Base-by-base conservation (phyloP, 2,329 filamentous ascomycete genomes). In the Fusarium staphyleae region DNA sequence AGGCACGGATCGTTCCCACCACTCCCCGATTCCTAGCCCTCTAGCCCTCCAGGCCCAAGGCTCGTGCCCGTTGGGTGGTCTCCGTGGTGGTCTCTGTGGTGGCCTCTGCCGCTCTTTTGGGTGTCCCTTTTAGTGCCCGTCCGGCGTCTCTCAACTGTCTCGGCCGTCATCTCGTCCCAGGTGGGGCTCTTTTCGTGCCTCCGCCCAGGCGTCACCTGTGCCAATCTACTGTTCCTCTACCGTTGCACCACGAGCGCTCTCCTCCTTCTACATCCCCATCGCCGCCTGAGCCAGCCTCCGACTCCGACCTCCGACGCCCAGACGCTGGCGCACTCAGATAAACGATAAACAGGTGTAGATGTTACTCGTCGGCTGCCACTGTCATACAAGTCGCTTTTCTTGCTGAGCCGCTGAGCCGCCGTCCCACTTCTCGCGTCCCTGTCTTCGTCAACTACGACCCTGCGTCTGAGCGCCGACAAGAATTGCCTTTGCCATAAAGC, bases 81-180 rank as follows among this genome's bases (percentile, higher is more conserved):
- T 64, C 42, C 53, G 45, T 63, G 56, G 55, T 56, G 47, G 52
- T 46, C 49, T 10, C 8, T 29, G 28, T 29, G 28, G 28, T 29
- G 28, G 28, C 28, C 28, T 29, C 28, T 29, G 19, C 19, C 19
- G 54, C 54, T 52, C 49, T 57, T 55, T 55, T 57, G 56, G 52
- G 53, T 62, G 55, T 51, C 53, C 52, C 53, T 62, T 57, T 45
- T 39, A 52, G 50, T 59, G 52, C 54, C 60, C 55, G 49, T 61
- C 57, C 47, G 39, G 57, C 53, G 46, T 56, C 58, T 59, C 47
- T 67, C 55, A 54, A 53, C 65, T 69, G 68, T 67, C 66, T 70
- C 66, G 61, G 58, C 68, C 68, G 58, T 66, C 69, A 69, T 70
- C 65, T 68, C 62, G 64, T 66, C 60, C 65, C 58, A 67, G 62